phyloP scores from a whole-genome alignment of 2,329 filamentous ascomycete genomes.

The Leptographium radiaticola region DNA sequence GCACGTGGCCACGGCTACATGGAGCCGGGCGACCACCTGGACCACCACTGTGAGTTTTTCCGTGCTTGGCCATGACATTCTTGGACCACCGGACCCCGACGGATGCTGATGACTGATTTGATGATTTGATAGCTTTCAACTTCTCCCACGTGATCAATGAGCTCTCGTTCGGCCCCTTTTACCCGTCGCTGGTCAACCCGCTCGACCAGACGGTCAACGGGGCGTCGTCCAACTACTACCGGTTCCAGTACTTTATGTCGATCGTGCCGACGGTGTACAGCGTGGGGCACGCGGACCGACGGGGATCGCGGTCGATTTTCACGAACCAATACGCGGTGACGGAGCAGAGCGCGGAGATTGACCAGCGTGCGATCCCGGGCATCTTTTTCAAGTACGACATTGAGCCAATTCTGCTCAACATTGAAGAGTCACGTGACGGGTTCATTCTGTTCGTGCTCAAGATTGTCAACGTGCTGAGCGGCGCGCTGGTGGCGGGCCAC shows the following conservation, averaged over 20 bases:
- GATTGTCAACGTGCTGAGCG: conserved; percentile 79
- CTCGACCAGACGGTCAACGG: conserved; percentile 79
- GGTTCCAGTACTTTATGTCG: conserved; percentile 95
- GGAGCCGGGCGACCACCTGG: conserved; percentile 65
- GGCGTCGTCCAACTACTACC: conserved; percentile 71
- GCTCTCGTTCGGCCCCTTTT: conserved; percentile 93
- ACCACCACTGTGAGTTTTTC: conserved; percentile 55
- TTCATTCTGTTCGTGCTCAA: conserved; percentile 66
- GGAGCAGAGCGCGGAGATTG: conserved; percentile 62
- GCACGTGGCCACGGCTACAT: conserved; percentile 90
- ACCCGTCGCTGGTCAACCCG: conserved; percentile 84
- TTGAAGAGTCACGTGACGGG: conserved; percentile 68
- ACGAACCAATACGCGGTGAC: conserved; percentile 99
- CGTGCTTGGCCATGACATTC: background rate
- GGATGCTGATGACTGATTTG: background rate
- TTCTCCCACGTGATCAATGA: conserved; percentile 96
- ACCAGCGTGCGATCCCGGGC: conserved; percentile 64
- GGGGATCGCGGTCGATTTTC: conserved; percentile 49
- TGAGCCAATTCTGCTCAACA: conserved; percentile 79
- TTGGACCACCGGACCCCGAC: too few species aligned
- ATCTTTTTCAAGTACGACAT: conserved; percentile 99
- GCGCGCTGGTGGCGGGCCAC: conserved; percentile 83
- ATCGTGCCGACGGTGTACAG: conserved; percentile 91
- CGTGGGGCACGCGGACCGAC: conserved; percentile 30
- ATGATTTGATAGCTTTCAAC: conserved; percentile 76